These are phyloP conservation scores for Madurella fahalii DNA, from an alignment of 2,329 filamentous ascomycete species.

Conservation along the genomic window DNA sequence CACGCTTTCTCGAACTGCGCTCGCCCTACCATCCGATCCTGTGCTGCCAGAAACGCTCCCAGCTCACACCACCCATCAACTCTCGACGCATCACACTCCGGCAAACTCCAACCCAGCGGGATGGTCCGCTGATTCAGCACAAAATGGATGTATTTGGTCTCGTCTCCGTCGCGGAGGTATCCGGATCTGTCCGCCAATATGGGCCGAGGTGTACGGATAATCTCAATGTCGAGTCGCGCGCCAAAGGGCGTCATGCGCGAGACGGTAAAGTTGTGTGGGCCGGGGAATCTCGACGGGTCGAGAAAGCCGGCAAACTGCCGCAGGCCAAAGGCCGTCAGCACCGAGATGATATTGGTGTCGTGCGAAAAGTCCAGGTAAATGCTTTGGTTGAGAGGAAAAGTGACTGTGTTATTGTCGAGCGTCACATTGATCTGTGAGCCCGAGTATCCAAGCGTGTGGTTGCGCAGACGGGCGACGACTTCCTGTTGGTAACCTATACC, in stretches of 20 bases:
- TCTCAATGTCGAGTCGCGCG: conserved; percentile 67
- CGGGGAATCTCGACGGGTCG: conserved; percentile 51
- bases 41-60: conserved; percentile 60
- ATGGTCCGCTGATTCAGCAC: conserved; percentile 70
- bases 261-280: conserved; percentile 59
- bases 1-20: conserved; percentile 65
- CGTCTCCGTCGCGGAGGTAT: conserved; percentile 46
- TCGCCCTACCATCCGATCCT: conserved; percentile 53
- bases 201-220: conserved; percentile 64
- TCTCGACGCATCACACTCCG: conserved; percentile 56
- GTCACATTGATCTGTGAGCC: conserved; percentile 64
- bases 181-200: conserved; percentile 52
- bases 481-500: conserved; percentile 72
- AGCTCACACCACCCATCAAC: conserved; percentile 77
- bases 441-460: conserved; percentile 59
- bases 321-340: conserved; percentile 69
- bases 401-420: conserved; percentile 61
- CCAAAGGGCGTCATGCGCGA: conserved; percentile 68
- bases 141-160: conserved; percentile 70
- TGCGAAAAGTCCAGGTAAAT: conserved; percentile 77
- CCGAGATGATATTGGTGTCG: conserved; percentile 67
- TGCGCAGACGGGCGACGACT: conserved; percentile 64
- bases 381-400: conserved; percentile 69
- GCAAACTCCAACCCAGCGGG: conserved; percentile 62
- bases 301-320: conserved; percentile 62